Evolutionary conservation across 2,329 filamentous ascomycete species (phyloP).

Genomic region (Talaromyces sp.): DNA sequence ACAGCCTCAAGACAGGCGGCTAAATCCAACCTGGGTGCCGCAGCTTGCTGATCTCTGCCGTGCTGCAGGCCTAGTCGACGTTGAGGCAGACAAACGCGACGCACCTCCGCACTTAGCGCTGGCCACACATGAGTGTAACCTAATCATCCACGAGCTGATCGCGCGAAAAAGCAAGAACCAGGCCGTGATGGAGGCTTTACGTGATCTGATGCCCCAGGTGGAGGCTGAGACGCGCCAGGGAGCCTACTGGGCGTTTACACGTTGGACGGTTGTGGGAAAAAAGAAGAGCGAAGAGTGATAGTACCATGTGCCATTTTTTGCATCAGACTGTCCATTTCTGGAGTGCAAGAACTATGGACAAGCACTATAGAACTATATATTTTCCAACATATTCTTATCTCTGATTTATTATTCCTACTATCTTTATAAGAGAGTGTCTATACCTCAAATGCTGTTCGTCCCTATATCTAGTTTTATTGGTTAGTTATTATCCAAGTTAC

Average conservation of each 20-base stretch:
- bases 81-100: not conserved
- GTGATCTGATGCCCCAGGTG: not conserved
- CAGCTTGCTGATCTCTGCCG: not conserved
- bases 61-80: not conserved
- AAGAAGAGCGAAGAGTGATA: not conserved
- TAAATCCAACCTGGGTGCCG: not conserved
- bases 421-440: too few species aligned
- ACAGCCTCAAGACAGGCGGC: not conserved
- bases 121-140: not conserved
- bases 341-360: too few species aligned
- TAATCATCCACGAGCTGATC: not conserved
- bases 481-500: too few species aligned
- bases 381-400: too few species aligned
- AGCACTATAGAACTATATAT: too few species aligned
- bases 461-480: too few species aligned
- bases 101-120: not conserved
- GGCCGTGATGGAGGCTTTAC: not conserved
- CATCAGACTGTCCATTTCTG: too few species aligned
- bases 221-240: not conserved
- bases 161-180: not conserved
- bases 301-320: too few species aligned
- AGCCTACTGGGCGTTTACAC: conserved; percentile 1
- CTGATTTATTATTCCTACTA: too few species aligned
- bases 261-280: not conserved
- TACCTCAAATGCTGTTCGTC: too few species aligned